phyloP scores from a whole-genome alignment of 1,139 yeast species.

The Taphrina populina region DNA sequence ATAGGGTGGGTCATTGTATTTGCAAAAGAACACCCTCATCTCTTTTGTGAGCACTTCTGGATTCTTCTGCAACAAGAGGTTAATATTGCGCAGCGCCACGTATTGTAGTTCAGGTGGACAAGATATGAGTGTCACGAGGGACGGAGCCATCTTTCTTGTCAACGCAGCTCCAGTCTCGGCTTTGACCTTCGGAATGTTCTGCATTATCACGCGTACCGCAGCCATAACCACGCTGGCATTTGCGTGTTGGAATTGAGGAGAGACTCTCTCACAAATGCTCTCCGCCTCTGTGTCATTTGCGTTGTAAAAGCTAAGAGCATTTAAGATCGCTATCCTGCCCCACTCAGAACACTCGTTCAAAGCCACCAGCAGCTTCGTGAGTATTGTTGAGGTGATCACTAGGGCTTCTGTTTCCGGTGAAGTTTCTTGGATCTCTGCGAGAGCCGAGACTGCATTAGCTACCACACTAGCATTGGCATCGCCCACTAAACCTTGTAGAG shows the following conservation, averaged over 20 bases:
- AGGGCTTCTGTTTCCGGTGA: conserved; percentile 56
- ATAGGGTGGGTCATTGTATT: conserved; percentile 91
- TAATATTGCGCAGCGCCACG: conserved; percentile 86
- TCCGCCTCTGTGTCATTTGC: conserved; percentile 67
- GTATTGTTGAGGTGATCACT: conserved; percentile 50
- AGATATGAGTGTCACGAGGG: conserved; percentile 77
- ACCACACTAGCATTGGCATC: conserved; percentile 94
- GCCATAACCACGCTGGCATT: conserved; percentile 93
- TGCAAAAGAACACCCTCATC: conserved; percentile 84
- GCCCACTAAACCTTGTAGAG: conserved; percentile 65
- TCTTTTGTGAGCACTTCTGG: conserved; percentile 78
- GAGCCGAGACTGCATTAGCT: conserved; percentile 85
- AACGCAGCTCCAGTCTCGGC: conserved; percentile 51
- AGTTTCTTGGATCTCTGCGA: conserved; percentile 75
- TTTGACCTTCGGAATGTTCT: conserved; percentile 61
- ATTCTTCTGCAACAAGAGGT: conserved; percentile 84
- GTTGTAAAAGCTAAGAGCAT: conserved; percentile 70
- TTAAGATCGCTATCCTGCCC: conserved; percentile 90
- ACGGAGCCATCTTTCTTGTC: conserved; percentile 79
- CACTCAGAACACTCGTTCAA: conserved; percentile 97
- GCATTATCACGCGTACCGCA: conserved; percentile 76
- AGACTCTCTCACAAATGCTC: conserved; percentile 83
- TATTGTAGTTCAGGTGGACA: conserved; percentile 93
- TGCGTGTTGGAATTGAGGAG: conserved; percentile 96
- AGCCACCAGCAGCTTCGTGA: conserved; percentile 71